Base-by-base conservation (phyloP, 768 basidiomycete genomes). In the Flagelloscypha sp. region DNA sequence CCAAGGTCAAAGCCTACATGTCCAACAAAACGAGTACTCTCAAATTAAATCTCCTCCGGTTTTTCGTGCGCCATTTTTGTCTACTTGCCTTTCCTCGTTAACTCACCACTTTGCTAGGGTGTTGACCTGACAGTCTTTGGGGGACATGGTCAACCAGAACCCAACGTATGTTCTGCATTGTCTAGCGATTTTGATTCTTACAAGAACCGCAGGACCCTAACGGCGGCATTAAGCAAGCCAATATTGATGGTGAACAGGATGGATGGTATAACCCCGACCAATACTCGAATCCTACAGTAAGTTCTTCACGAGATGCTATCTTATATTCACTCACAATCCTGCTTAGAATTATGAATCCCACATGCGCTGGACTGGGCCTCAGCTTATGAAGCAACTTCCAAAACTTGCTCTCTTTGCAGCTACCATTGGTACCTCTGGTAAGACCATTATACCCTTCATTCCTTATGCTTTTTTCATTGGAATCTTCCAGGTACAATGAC, bases 321-420 rank as follows among this genome's bases (percentile, higher is more conserved):
- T 10, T 24, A 16, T 21, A 28, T 25, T 15, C 6, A 11, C 5
- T 11, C 9, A 10, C 19, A 27, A 25, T 13, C 29, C 29, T 11
- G 10, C 18, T 11, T 22, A 52, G 50, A 52, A 52, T 27, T 52
- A 46, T 32, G 37, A 42, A 24, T 42, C 50, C 3, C 50, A 52
- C 27, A 47, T 48, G 42, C 46, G 50, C 15, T 52, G 50, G 50
- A 52, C 48, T 2, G 50, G 50, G 9, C 50, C 50, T 5, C 50
- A 52, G 30, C 47, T 52, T 9, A 17, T 43, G n/a, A 37, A 48
- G n/a, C 50, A 52, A 35, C 33, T 52, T 17, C 50, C 50, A 17
- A 38, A 32, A 21, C 38, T 52, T 22, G 46, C 46, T 10, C 46
- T 48, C 4, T 49, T 52, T 37, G 43, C 50, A 12, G 45, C 50